These are phyloP conservation scores for Basipetospora chlamydospora DNA, from an alignment of 2,329 filamentous ascomycete species.

Conservation along the genomic window DNA sequence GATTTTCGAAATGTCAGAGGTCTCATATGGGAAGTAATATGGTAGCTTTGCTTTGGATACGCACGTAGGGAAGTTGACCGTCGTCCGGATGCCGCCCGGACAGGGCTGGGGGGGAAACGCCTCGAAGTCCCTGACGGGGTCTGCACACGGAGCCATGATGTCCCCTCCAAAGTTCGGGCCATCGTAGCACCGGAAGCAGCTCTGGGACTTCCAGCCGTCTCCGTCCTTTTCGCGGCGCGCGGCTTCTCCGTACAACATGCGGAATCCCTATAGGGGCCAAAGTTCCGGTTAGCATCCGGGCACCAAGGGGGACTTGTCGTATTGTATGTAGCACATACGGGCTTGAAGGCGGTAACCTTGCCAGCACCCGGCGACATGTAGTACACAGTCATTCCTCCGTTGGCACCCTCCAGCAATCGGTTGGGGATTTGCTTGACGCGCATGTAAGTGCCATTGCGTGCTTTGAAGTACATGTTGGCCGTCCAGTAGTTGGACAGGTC, in stretches of 20 bases:
- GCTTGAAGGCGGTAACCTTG: slow-evolving; percentile 17
- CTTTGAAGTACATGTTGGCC: slow-evolving; percentile 18
- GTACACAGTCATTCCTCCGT: slow-evolving; percentile 23
- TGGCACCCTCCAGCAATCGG: slow-evolving; percentile 15
- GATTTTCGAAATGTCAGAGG: slow-evolving; percentile 26
- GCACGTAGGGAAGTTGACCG: slow-evolving; percentile 36
- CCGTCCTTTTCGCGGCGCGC: slow-evolving; percentile 27
- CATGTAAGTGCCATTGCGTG: slow-evolving; percentile 18
- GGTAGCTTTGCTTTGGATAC: too few species aligned
- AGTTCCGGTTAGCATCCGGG: too few species aligned
- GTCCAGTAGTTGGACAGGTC: slow-evolving; percentile 21
- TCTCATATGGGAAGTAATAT: too few species aligned
- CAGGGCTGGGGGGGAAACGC: slow-evolving; percentile 22
- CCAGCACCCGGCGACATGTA: slow-evolving; percentile 18
- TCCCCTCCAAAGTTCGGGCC: slow-evolving; percentile 22
- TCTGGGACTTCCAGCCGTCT: slow-evolving; percentile 24
- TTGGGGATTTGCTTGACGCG: slow-evolving; percentile 20
- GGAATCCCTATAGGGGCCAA: slow-evolving; percentile 23
- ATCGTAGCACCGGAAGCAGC: slow-evolving; percentile 24
- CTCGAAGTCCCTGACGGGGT: slow-evolving; percentile 28
- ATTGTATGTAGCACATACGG: slow-evolving; percentile 22
- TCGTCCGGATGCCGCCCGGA: slow-evolving; percentile 26
- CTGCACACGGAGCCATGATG: slow-evolving; percentile 19
- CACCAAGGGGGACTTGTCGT: too few species aligned
- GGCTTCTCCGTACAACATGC: slow-evolving; percentile 31